These are phyloP conservation scores for Triticum urartu DNA, from an alignment of 176 grass and related monocot genomes.

Conservation along the genomic window DNA sequence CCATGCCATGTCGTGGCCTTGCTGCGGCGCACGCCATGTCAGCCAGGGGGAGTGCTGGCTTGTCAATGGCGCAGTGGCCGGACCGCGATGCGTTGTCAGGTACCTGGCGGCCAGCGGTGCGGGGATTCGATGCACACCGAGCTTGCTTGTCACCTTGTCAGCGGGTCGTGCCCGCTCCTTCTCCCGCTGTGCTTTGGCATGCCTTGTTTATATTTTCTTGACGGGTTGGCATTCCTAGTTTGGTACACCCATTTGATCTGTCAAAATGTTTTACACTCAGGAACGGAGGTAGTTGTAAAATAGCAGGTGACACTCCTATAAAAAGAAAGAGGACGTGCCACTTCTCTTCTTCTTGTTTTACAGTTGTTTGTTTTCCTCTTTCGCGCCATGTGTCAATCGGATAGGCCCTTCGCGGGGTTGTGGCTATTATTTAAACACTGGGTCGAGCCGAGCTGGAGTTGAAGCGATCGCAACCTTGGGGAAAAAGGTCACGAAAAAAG, in stretches of 20 bases:
- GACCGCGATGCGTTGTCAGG: background rate
- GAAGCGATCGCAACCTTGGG: no score
- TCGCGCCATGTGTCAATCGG: background rate
- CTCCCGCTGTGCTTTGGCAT: background rate
- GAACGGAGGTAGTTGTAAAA: no score
- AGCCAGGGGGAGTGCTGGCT: conserved; percentile 7
- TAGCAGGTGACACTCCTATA: no score
- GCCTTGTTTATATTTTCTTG: background rate
- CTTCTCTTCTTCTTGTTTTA: no score
- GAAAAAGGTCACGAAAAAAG: no score
- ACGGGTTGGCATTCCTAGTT: background rate
- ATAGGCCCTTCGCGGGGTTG: no score
- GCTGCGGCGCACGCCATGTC: conserved; percentile 21
- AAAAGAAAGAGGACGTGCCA: background rate
- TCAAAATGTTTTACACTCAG: no score
- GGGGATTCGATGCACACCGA: conserved; percentile 7
- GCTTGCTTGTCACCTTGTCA: background rate
- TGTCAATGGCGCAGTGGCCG: conserved; percentile 40
- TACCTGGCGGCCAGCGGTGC: background rate
- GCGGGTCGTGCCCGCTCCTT: background rate
- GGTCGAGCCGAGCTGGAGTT: no score
- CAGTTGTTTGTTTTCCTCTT: background rate
- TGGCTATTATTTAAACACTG: no score
- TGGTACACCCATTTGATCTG: background rate
- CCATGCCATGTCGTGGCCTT: background rate